Conservation (phyloP, 2,329 filamentous ascomycete genomes). For the Apiospora malaysiana region DNA sequence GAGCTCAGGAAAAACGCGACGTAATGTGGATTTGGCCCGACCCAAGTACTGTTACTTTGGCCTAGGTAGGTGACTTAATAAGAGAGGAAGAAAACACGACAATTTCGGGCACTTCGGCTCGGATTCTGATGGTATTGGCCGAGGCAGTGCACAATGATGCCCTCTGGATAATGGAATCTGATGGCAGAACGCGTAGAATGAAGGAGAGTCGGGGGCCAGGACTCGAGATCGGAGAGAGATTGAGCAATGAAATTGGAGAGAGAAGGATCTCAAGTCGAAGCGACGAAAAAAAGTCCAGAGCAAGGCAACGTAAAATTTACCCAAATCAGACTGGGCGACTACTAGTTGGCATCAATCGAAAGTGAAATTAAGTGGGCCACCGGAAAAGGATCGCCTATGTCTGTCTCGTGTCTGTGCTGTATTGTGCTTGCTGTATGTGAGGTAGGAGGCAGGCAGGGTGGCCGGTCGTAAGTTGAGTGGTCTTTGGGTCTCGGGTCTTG, state of each 20-base stretch:
- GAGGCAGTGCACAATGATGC: not conserved
- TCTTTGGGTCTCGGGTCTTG: not conserved
- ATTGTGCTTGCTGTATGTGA: not conserved
- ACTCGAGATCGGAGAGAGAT: not conserved
- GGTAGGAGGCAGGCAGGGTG: not conserved
- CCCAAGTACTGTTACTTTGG: conserved; percentile 13
- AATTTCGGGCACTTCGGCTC: conserved; percentile 24
- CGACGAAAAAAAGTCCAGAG: conserved; percentile 26
- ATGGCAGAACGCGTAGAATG: conserved; percentile 10
- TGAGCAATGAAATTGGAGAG: conserved; percentile 13
- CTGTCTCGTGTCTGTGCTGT: conserved; percentile 12
- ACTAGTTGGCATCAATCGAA: conserved; percentile 21
- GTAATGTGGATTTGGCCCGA: conserved; percentile 19
- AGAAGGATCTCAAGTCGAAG: conserved; percentile 9
- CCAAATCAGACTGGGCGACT: conserved; percentile 21
- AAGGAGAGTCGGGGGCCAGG: not conserved
- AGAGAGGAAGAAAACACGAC: conserved; percentile 38
- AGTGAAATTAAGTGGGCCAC: conserved; percentile 16
- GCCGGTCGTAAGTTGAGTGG: not conserved
- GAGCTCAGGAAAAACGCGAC: conserved; percentile 19
- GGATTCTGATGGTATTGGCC: not conserved
- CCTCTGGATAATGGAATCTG: not conserved
- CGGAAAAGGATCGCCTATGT: conserved; percentile 7
- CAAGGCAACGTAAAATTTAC: conserved; percentile 27
- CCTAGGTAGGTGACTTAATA: not conserved